Evolutionary conservation across 495 filamentous ascomycete genomes (phyloP), one percentile per base, ranked within the genome.

Genomic region (Staphylotrichum tortipilum): DNA sequence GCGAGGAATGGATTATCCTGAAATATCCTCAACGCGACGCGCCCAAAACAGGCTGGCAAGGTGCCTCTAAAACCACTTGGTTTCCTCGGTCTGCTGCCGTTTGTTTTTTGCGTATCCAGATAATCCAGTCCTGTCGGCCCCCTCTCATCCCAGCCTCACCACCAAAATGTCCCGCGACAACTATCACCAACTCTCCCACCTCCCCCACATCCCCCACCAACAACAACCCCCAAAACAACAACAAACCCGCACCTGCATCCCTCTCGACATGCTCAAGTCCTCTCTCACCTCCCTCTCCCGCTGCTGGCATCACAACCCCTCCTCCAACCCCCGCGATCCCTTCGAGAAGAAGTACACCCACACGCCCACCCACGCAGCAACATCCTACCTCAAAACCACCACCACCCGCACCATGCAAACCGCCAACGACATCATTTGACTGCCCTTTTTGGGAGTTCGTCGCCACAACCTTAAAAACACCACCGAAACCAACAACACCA

Each of bases 301-400:
- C 3, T 49, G 52, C 34, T 56, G 49, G 49, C 26, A 24, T 4
- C 24, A 31, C 30, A 30, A 31, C 35, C 37, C n/a, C n/a, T n/a
- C n/a, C n/a, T n/a, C n/a, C n/a, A n/a, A 11, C 3, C 7, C 28
- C n/a, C 2, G 24, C 41, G 17, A 40, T 17, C 6, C 52, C 0
- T 2, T 53, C 4, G 36, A 60, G 26, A 62, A 60, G 56, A 63
- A 57, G 49, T 68, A 67, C 49, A 52, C 55, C 30, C 64, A 71
- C 46, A 53, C 50, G 4, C 74, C 72, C 19, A 65, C 61, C 1
- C 68, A 77, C 39, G 68, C 74, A 4, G 65, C 56, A 7, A 45
- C 57, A 7, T 66, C 71, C n/a, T 68, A 67, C 54, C 51, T 72
- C 15, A 64, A 55, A 50, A 74, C 72, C 0, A 62, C 70, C 14